Evolutionary conservation across 169 alveolate species (phyloP), one percentile per base, ranked within the genome.

Genomic region (Plasmodium reichenowi): DNA sequence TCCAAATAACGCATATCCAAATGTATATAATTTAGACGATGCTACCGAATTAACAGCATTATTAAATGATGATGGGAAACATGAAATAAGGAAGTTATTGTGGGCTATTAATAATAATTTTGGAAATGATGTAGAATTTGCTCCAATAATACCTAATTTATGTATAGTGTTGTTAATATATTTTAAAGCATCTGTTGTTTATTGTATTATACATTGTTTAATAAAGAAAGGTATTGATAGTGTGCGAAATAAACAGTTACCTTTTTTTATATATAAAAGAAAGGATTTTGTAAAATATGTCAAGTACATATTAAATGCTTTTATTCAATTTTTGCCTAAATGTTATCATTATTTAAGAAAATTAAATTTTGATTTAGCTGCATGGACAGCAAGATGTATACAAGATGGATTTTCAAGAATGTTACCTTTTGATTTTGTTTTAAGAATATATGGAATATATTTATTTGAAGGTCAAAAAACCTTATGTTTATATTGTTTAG

Each of bases 381-480:
- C 96, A 2, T 93, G 96, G 96, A 92, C 93, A 15, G 95, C 96
- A 4, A 71, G 96, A 26, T 68, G 94, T n/a, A 90, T 92, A 9
- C 96, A 93, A 87, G 86, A 91, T 26, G 96, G 94, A 1, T 93
- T 93, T 26, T 88, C 96, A 2, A 88, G 93, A 20, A 85, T 93
- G 80, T 59, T 93, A 52, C 96, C 96, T 0, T 93, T 93, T 17
- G 96, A 93, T 60, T 89, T 72, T 86, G 92, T 92, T 8, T 58
- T 93, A 70, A 80, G 96, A 47, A 93, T 93, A 4, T 92, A 88
- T 72, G 96, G 96, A 1, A 93, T 74, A 43, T 91, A 58, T 26
- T 74, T 93, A 29, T 93, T 93, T 58, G 95, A 93, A 93, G 96
- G 96, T 2, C 95, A 93, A 56, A 87, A 88, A 20, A 93, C 93